Percentiles rank a stretch among this genome's conserved stretches.
Evolutionary conservation across 176 grass and related monocot genomes (phyloP).

Genomic region (Dactylis glomerata): DNA sequence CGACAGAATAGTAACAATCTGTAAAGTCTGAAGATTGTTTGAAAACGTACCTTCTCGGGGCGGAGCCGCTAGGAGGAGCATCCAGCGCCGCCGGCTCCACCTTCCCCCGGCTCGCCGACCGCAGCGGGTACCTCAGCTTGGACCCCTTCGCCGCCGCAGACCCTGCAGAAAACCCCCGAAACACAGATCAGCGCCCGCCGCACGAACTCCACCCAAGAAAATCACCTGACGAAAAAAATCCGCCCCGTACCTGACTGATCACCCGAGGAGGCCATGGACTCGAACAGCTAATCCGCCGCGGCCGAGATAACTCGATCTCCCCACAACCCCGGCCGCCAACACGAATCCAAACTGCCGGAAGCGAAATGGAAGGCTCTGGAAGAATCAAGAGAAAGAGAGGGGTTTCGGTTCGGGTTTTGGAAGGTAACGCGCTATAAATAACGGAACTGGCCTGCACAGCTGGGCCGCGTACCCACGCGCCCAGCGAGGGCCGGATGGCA

Average conservation of each 20-base stretch:
- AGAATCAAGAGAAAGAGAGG: neutral
- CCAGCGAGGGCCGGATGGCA: neutral
- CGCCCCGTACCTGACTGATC: neutral
- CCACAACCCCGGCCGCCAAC: neutral
- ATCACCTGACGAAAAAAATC: accelerated
- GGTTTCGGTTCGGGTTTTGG: neutral
- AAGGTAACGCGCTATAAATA: neutral
- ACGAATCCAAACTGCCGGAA: neutral
- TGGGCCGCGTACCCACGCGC: neutral
- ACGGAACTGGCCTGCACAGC: neutral
- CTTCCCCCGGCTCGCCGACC: conserved; percentile 51
- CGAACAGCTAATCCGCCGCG: neutral
- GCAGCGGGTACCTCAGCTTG: conserved; percentile 66
- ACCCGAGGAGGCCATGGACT: conserved; percentile 24
- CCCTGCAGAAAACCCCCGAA: neutral
- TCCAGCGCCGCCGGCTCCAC: neutral
- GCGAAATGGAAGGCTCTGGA: neutral
- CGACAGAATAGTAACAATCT: neutral
- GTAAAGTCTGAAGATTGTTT: neutral
- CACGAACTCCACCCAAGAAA: neutral
- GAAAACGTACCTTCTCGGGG: conserved; percentile 38
- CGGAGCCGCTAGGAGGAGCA: conserved; percentile 23
- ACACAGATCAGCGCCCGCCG: neutral
- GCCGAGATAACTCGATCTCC: neutral
- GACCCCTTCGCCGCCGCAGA: conserved; percentile 38